Base-by-base conservation (phyloP, 106 monocot species). In the Phalaenopsis aphrodite region DNA sequence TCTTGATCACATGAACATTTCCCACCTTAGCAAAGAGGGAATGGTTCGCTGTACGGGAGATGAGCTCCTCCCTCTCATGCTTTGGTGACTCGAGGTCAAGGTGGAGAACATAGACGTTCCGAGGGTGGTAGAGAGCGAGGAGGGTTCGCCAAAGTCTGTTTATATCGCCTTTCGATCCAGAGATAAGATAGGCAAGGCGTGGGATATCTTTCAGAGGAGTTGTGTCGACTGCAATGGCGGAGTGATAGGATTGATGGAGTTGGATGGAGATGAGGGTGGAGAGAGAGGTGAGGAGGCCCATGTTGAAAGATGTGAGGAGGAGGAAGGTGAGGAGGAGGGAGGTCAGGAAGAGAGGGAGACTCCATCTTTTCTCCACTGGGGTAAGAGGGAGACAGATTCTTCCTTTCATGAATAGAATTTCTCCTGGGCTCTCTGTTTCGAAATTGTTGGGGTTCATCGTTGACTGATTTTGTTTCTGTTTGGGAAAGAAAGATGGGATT, bases 211-310 rank as follows among this genome's bases (percentile, higher is more conserved):
- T 4, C 19, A 21, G n/a, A 18, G 61, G 61, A 5, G n/a, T 61
- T 18, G n/a, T 5, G n/a, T 21, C 61, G 8, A 61, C 61, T 3
- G 2, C 19, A 61, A 61, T 8, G 21, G 61, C n/a, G 61, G 61
- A 6, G n/a, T 6, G 19, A 21, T 21, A 6, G 10, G 61, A 61
- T 61, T 61, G 61, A 18, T 5, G 61, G 21, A 61, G 6, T 21
- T 37, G 52, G 37, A 16, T 17, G 49, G 77, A 12, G 47, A 64
- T 11, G 77, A 69, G 55, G 82, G 67, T 69, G 17, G 69, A 39
- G 80, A 74, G 80, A 7, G 80, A 81, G 56, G 64, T 76, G 48
- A 77, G 71, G 69, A 82, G 77, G 69, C 82, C 77, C 52, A 82
- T 69, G 77, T 82, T 82, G 69, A 82, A 56, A 48, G 77, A 82